Percentiles rank a stretch among this genome's conserved stretches.
Evolutionary conservation across 2,329 filamentous ascomycete genomes (phyloP).

Genomic region (Trichoderma afroharzianum): DNA sequence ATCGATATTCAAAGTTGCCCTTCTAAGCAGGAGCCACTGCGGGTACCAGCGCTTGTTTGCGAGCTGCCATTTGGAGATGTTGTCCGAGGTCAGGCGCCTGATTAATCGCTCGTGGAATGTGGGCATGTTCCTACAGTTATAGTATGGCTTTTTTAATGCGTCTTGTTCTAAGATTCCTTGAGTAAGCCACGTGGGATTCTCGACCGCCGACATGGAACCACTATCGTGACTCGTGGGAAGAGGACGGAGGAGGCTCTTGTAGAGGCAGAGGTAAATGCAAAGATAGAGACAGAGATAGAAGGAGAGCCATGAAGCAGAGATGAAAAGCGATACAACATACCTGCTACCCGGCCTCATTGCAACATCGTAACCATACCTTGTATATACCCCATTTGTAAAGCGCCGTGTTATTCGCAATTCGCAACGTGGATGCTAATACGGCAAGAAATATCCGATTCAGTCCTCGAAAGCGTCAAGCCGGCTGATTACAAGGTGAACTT

Average conservation of each 20-base stretch:
- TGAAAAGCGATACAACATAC: not conserved
- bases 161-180: not conserved
- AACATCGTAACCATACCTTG: not conserved
- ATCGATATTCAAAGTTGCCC: not conserved
- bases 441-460: not conserved
- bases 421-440: not conserved
- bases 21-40: not conserved
- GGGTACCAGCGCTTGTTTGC: not conserved
- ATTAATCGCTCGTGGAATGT: not conserved
- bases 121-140: not conserved
- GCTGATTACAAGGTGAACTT: not conserved
- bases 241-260: not conserved
- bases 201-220: not conserved
- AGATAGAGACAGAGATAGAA: not conserved
- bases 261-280: not conserved
- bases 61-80: slow-evolving; percentile 7
- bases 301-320: not conserved
- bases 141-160: not conserved
- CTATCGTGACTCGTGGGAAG: not conserved
- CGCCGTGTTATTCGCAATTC: not conserved
- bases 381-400: not conserved
- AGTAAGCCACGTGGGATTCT: not conserved
- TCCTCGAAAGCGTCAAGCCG: not conserved
- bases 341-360: not conserved
- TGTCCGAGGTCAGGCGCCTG: not conserved